Evolutionary conservation across 2,329 filamentous ascomycete genomes (phyloP).

Genomic region (Cryphonectria carpinicola): DNA sequence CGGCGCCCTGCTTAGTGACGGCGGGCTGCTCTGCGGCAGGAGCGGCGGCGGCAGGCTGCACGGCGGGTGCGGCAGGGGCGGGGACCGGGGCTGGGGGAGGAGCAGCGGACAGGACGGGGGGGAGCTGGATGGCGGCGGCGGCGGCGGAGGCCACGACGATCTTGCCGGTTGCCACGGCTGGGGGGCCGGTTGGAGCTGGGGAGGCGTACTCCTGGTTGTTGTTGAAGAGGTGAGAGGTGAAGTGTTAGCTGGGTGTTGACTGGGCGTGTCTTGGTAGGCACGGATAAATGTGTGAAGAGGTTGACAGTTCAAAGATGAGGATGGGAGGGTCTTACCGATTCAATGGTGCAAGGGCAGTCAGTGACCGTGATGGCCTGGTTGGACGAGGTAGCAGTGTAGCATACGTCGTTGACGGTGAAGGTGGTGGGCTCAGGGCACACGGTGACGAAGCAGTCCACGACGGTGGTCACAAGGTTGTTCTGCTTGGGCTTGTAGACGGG

Average conservation of each 20-base stretch:
- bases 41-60: neutral
- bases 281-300: neutral
- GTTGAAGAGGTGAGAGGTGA: neutral
- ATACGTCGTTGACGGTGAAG: conserved; percentile 53
- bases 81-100: no score
- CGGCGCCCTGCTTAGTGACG: neutral
- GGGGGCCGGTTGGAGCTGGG: neutral
- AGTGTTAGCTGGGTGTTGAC: neutral
- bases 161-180: neutral
- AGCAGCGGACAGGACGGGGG: neutral
- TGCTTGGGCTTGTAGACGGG: neutral
- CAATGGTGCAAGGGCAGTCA: conserved; percentile 56
- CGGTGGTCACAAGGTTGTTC: conserved; percentile 33
- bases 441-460: conserved; percentile 43
- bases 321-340: conserved; percentile 24
- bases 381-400: conserved; percentile 59
- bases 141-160: neutral
- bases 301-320: neutral
- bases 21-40: neutral
- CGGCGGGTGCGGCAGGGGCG: neutral
- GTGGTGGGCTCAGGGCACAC: conserved; percentile 54
- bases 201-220: neutral
- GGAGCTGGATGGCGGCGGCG: neutral
- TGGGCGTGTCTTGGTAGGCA: neutral
- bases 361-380: conserved; percentile 50